Conservation (phyloP, 169 alveolate genomes). For the Plasmodium berghei region DNA sequence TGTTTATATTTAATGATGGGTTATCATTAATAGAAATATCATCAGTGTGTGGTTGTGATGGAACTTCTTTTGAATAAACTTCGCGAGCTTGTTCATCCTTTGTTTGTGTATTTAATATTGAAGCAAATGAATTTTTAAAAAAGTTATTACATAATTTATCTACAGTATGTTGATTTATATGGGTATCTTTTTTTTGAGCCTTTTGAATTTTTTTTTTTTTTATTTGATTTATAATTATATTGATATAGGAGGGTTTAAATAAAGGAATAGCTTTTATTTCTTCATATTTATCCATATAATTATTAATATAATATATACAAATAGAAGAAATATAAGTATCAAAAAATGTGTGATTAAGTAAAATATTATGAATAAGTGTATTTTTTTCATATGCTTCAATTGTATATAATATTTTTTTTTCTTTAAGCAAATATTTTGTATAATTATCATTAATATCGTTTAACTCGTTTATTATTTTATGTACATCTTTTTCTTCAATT, state of each 20-base stretch:
- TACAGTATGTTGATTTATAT: conserved; percentile 29
- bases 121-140: conserved; percentile 59
- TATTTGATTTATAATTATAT: conserved; percentile 15
- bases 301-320: conserved; percentile 37
- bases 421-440: conserved; percentile 44
- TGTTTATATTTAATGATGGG: neutral
- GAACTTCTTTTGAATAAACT: neutral
- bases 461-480: conserved; percentile 36
- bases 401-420: conserved; percentile 19
- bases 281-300: conserved; percentile 13
- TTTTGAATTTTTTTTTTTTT: conserved; percentile 19
- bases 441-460: conserved; percentile 53
- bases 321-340: conserved; percentile 43
- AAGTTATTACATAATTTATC: conserved; percentile 64
- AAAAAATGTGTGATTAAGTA: conserved; percentile 34
- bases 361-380: conserved; percentile 7
- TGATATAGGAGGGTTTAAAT: conserved; percentile 54
- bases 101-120: conserved; percentile 18
- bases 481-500: conserved; percentile 52
- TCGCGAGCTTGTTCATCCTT: neutral
- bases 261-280: conserved; percentile 24
- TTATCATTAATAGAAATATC: neutral
- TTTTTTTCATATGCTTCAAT: conserved; percentile 55
- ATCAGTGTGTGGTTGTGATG: neutral
- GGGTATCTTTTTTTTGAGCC: conserved; percentile 1